Conservation (phyloP, 1,284 basidiomycete genomes). For the Puccinia brachypodii region DNA sequence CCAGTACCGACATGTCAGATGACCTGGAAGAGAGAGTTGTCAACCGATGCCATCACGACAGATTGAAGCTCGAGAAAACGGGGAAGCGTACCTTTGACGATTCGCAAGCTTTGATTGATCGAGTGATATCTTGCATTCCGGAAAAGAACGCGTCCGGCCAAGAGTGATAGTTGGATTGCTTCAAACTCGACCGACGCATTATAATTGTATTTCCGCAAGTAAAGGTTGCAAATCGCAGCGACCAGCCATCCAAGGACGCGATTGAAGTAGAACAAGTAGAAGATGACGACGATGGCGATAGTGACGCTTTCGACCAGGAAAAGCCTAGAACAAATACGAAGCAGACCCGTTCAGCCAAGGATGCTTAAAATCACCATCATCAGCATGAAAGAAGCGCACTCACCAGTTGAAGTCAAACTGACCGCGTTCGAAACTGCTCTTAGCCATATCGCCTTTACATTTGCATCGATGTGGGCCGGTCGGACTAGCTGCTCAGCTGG, state of each 20-base stretch:
- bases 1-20: constrained; percentile 90
- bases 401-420: constrained; percentile 24
- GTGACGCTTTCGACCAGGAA: constrained; percentile 72
- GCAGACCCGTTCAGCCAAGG: constrained; percentile 5
- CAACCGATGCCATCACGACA: neutral
- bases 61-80: neutral
- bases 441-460: neutral
- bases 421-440: neutral
- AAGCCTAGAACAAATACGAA: constrained; percentile 42
- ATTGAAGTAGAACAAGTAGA: constrained; percentile 89
- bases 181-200: constrained; percentile 77
- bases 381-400: neutral
- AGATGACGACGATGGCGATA: constrained; percentile 67
- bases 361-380: neutral
- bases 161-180: constrained; percentile 83
- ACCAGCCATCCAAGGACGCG: constrained; percentile 71
- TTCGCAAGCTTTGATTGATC: constrained; percentile 78
- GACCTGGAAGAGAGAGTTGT: constrained; percentile 59
- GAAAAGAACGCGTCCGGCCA: constrained; percentile 78
- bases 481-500: neutral
- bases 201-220: constrained; percentile 67
- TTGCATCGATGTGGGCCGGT: neutral
- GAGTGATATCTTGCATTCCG: constrained; percentile 84
- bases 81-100: constrained; percentile 62
- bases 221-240: constrained; percentile 64